Evolutionary conservation across 345 rosid genomes (phyloP), one percentile per base, ranked within the genome.

Genomic region (Anacardium occidentale): DNA sequence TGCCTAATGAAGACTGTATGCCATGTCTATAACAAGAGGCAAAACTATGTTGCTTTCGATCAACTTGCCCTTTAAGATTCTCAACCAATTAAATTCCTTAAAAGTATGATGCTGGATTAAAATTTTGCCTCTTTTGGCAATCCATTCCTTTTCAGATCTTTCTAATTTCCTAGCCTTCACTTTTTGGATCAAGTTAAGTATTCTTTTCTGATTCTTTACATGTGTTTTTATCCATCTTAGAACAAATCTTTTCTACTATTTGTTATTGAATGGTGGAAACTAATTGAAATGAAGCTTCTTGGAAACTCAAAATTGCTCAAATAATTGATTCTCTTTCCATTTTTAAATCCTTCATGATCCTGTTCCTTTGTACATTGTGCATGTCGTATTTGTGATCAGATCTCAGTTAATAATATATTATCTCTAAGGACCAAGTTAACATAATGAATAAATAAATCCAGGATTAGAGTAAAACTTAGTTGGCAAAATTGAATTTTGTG

Each of bases 1-100:
- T 92, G 97, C 32, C 71, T 93, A 64, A 89, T 91, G 98, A 93
- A 88, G 91, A 88, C 96, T 1, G 45, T 86, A 10, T 93, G 98
- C 75, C 98, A 91, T 83, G 89, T 93, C 60, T 93, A 91, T 61
- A 73, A 85, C 64, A 79, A 88, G 84, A 85, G 87, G 68, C 80
- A 83, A 77, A 91, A 93, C 66, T 91, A 89, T 70, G 53, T 87
- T 53, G 78, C 88, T 62, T 93, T 93, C 52, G 97, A 93, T 64
- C 69, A 84, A 75, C 79, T 87, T 77, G 92, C 90, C 15, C 91
- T 91, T 0, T 67, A 87, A 81, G 95, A 91, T 21, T 83, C 95
- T 54, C 80, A 77, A 56, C 97, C 93, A 21, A 76, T 93, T 47
- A 67, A 83, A 48, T 88, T 89, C 81, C 98, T 93, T 32, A 91